phyloP scores from a whole-genome alignment of 768 basidiomycete genomes.

The Tulasnella calospora region DNA sequence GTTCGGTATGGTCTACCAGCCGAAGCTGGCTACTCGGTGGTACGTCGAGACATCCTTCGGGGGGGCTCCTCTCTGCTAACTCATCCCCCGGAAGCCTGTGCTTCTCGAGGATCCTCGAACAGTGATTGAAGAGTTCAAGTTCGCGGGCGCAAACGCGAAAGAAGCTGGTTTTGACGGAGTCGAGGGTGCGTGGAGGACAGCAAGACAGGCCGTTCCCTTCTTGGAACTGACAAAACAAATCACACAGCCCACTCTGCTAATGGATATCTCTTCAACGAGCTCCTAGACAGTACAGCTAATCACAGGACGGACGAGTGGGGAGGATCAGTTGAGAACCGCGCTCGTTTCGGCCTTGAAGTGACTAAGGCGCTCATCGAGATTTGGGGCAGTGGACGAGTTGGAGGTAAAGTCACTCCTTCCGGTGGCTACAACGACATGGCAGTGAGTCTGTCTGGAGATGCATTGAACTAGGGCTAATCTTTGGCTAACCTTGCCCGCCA shows the following conservation, averaged over 20 bases:
- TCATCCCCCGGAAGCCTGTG: slow-evolving; percentile 31
- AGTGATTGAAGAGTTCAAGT: slow-evolving; percentile 41
- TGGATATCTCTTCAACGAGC: slow-evolving; percentile 41
- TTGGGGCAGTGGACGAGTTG: slow-evolving; percentile 44
- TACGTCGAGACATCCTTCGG: not conserved
- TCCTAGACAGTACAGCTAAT: slow-evolving; percentile 39
- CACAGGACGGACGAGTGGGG: slow-evolving; percentile 45
- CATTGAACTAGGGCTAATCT: not conserved
- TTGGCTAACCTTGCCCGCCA: slow-evolving; percentile 19
- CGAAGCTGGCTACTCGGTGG: not conserved
- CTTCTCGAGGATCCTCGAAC: slow-evolving; percentile 42
- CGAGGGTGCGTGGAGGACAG: slow-evolving; percentile 37
- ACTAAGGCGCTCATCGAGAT: slow-evolving; percentile 37
- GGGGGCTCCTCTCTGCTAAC: not conserved
- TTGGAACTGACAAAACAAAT: not conserved
- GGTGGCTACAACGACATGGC: slow-evolving; percentile 47
- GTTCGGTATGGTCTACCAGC: not conserved
- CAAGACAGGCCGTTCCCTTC: not conserved
- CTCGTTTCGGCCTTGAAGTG: slow-evolving; percentile 41
- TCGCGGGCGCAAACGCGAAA: slow-evolving; percentile 47
- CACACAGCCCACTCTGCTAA: slow-evolving; percentile 33
- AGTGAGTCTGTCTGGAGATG: slow-evolving; percentile 34
- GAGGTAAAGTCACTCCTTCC: slow-evolving; percentile 44
- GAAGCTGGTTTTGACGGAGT: slow-evolving; percentile 56
- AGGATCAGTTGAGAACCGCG: slow-evolving; percentile 43